Evolutionary conservation across 2,329 filamentous ascomycete genomes (phyloP), one percentile per base, ranked within the genome.

Genomic region (Aureobasidium sp.): DNA sequence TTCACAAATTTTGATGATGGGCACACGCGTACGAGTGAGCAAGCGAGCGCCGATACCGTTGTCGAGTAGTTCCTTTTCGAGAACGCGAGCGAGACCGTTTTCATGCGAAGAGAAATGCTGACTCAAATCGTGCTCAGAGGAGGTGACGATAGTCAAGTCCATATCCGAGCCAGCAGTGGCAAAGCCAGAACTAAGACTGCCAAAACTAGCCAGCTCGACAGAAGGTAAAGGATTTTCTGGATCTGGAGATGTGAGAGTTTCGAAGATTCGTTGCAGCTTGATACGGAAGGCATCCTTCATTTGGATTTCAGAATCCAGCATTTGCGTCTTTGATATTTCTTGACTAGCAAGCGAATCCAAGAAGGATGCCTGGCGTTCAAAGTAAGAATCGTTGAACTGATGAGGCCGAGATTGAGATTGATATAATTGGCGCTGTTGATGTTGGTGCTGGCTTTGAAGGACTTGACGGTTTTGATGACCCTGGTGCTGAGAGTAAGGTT

Each of bases 141-240:
- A 83, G 1, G 88, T 87, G 5, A 94, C 77, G 35, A 95, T 81
- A 9, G 87, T 88, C 31, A 96, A 81, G 72, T 96, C 92, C 87
- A 96, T 90, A 68, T 96, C 91, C 1, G 91, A 93, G n/a, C 85
- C 84, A 67, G 88, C 88, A 11, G 89, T 90, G 3, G 89, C 92
- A 73, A 95, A 95, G 0, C 91, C 91, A 13, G 90, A 92, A 21
- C 84, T 83, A 49, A 95, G 78, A 70, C 90, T 95, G 5, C 90
- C 91, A 69, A 94, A 95, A 67, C 87, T 90, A 66, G 84, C 84
- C 15, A 95, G 77, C 57, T n/a, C 93, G 81, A 55, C 81, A 81
- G 10, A 75, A 69, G 25, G 79, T 3, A 71, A 69, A 17, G 79
- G 74, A 60, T 88, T 84, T 6, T 71, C 67, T 47, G 75, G 70